phyloP scores from a whole-genome alignment of 225 moss, liverwort and hornwort species.

The Bryoerythrophyllum caledonicum region DNA sequence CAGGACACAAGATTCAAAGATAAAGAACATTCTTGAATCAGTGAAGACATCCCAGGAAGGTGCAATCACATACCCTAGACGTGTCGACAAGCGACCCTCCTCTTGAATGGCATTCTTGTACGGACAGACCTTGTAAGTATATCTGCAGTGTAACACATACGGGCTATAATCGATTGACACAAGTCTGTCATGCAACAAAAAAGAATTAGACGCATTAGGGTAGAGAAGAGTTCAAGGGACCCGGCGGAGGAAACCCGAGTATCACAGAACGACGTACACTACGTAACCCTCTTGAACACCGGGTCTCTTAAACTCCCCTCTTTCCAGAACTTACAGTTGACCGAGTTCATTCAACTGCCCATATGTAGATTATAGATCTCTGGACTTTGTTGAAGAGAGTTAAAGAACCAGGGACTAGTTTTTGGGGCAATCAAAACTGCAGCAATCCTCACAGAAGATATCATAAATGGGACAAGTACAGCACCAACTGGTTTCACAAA shows the following conservation, averaged over 20 bases:
- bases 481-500: slow-evolving; percentile 18
- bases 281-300: background rate
- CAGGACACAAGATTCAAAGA: slow-evolving; percentile 5
- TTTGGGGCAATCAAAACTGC: background rate
- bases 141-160: slow-evolving; percentile 57
- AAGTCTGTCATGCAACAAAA: slow-evolving; percentile 18
- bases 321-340: slow-evolving; percentile 13
- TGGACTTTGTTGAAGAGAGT: background rate
- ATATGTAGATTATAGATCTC: background rate
- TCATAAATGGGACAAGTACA: slow-evolving; percentile 11
- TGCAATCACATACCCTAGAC: slow-evolving; percentile 68
- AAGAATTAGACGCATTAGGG: slow-evolving; percentile 3
- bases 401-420: slow-evolving; percentile 13
- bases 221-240: slow-evolving; percentile 18
- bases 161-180: slow-evolving; percentile 16
- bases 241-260: background rate
- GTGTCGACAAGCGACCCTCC: slow-evolving; percentile 81
- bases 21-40: slow-evolving; percentile 8
- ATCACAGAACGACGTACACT: background rate
- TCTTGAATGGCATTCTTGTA: slow-evolving; percentile 82
- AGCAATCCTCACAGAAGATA: slow-evolving; percentile 8
- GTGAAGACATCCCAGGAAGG: background rate
- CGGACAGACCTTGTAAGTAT: slow-evolving; percentile 87
- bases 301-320: slow-evolving; percentile 14
- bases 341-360: slow-evolving; percentile 17